phyloP scores from a whole-genome alignment of 257 asterid species.

The Pogostemon cablin region DNA sequence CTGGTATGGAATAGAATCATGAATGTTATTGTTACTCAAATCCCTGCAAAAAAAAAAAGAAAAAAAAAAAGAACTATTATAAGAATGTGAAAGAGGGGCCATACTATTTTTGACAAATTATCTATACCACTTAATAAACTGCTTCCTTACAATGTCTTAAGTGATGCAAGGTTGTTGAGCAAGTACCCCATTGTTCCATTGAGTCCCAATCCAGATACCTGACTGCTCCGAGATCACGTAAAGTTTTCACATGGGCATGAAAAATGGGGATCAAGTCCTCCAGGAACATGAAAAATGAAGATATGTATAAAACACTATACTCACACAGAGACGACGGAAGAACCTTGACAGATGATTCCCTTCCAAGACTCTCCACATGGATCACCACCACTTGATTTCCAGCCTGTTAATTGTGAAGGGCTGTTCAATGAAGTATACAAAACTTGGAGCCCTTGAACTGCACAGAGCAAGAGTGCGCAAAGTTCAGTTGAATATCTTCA shows the following conservation, averaged over 20 bases:
- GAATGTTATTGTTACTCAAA: constrained; percentile 81
- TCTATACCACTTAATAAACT: constrained; percentile 19
- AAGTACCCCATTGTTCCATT: constrained; percentile 87
- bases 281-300: constrained; percentile 17
- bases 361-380: constrained; percentile 96
- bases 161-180: constrained; percentile 71
- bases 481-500: constrained; percentile 29
- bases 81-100: constrained; percentile 5
- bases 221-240: constrained; percentile 58
- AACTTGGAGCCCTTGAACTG: constrained; percentile 90
- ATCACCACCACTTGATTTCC: constrained; percentile 90
- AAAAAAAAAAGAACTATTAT: constrained; percentile 8
- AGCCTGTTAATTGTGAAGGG: constrained; percentile 76
- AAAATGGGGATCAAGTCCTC: constrained; percentile 21
- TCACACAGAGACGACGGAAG: constrained; percentile 84
- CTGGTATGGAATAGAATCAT: constrained; percentile 79
- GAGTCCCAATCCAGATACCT: constrained; percentile 75
- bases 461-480: constrained; percentile 38
- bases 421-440: constrained; percentile 74
- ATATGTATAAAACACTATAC: constrained; percentile 37
- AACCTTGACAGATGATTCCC: constrained; percentile 80
- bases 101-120: not conserved
- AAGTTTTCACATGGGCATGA: constrained; percentile 20
- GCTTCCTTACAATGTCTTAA: constrained; percentile 69
- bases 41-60: constrained; percentile 64